Evolutionary conservation across 768 basidiomycete genomes (phyloP), one percentile per base, ranked within the genome.

Genomic region (Boletus bicolor): DNA sequence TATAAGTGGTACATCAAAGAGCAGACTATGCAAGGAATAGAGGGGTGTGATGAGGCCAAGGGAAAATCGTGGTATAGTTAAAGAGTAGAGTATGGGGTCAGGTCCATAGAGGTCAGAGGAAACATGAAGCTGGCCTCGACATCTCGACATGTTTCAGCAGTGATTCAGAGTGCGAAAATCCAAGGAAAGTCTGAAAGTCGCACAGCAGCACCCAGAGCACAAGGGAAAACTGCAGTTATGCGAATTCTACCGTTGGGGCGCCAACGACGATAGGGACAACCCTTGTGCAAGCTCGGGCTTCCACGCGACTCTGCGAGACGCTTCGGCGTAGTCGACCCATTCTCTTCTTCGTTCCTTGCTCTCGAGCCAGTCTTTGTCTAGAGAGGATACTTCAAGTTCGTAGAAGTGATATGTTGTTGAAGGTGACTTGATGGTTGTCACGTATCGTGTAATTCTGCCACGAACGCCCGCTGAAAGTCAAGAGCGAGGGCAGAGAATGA

Each of bases 271-370:
- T 32, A 87, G 77, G 63, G 79, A 77, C 50, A 93, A 78, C 49
- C 85, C 91, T 69, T 89, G 86, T 8, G 84, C 82, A 43, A 93
- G 80, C 75, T 93, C 91, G n/a, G 80, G 74, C 69, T 93, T 93
- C 91, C 91, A 93, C 57, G 84, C 80, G 39, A 93, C 69, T 62
- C 91, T 77, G 64, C 78, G 74, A 59, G 83, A 73, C 15, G 91
- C 91, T 74, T 93, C 91, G 44, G 85, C 82, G 64, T 86, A 91
- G 72, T 92, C 90, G 63, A 93, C 90, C 90, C 89, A 92, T 75
- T 93, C 91, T 64, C 91, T 76, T 70, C 77, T 79, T 58, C 91
- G 84, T 75, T 93, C 91, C 61, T 83, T 79, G 64, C 81, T 76
- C 71, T 93, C 91, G 55, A 89, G 75, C 91, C 91, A 93, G 58